Conservation (phyloP, 139 green algal species). For the Marvania coccoides region DNA sequence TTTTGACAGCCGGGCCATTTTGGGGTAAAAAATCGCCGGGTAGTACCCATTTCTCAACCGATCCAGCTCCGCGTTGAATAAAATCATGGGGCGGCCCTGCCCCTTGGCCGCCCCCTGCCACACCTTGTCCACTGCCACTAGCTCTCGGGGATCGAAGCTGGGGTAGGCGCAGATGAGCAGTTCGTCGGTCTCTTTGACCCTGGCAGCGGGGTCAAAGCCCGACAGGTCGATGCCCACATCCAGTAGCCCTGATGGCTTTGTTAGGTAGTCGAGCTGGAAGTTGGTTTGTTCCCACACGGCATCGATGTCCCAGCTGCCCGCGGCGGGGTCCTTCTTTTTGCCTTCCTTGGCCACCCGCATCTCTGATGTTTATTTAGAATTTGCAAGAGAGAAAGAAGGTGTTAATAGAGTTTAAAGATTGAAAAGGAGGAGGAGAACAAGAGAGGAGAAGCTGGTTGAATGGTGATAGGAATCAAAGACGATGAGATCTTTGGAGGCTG, state of each 20-base stretch:
- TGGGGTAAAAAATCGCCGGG: slow-evolving; percentile 70
- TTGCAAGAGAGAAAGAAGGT: no score
- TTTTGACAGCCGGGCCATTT: slow-evolving; percentile 41
- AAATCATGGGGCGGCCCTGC: slow-evolving; percentile 50
- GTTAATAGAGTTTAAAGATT: no score
- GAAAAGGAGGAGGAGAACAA: no score
- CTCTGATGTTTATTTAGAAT: no score
- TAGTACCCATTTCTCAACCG: slow-evolving; percentile 69
- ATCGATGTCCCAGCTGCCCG: slow-evolving; percentile 29
- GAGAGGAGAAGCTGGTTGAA: no score
- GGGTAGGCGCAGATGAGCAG: slow-evolving; percentile 71
- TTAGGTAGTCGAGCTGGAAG: slow-evolving; percentile 73
- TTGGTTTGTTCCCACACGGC: slow-evolving; percentile 39
- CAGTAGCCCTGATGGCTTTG: slow-evolving; percentile 39
- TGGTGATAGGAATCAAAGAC: no score
- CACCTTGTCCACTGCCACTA: slow-evolving; percentile 58
- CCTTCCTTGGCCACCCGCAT: slow-evolving; percentile 43
- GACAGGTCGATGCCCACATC: slow-evolving; percentile 44
- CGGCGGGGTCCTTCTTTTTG: slow-evolving; percentile 39
- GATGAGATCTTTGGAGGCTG: no score
- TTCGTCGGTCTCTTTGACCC: slow-evolving; percentile 39
- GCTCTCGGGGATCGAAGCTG: slow-evolving; percentile 62
- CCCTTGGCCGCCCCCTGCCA: slow-evolving; percentile 30
- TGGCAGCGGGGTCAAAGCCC: slow-evolving; percentile 25
- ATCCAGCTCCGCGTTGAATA: slow-evolving; percentile 88